Base-by-base conservation (phyloP, 345 rosid genomes). In the Zanthoxylum bungeanum region DNA sequence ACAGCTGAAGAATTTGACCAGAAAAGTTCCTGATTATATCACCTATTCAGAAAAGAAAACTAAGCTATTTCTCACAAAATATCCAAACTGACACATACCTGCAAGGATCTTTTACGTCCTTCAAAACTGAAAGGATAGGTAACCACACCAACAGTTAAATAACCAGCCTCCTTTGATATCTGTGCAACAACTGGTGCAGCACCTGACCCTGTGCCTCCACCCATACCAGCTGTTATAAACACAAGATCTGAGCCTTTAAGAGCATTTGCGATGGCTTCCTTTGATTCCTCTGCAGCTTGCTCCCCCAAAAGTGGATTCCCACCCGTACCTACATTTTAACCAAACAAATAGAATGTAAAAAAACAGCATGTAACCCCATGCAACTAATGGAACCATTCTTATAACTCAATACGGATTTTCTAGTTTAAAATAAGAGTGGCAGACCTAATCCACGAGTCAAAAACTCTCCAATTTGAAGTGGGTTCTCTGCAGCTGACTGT, bases 171-270 rank as follows among this genome's bases (percentile, higher is more conserved):
- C 72, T 86, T 95, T 9, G 97, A 67, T 69, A 95, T 88, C 79
- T 89, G 97, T 55, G 98, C 99, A 40, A 95, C 97, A 25, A 95
- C 96, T 22, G 99, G 98, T 42, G 99, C 99, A 88, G 99, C 99
- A 72, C 99, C 99, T 9, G 99, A 95, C 11, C 99, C 99, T 27
- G 99, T 95, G 16, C 99, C 99, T 73, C 99, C 99, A 80, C 99
- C 99, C 99, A 95, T 95, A 76, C 99, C 99, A 36, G 98, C 97
- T 22, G 99, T 90, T 53, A 95, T 82, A 81, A 95, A 95, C 81
- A 95, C 98, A 80, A 95, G 98, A 81, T 95, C 98, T 42, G 99
- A 95, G 57, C 99, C 99, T 78, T 90, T 95, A 12, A 95, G 98
- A 63, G 98, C 88, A 85, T 81, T 83, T 42, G 96, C 93, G 65